phyloP scores from a whole-genome alignment of 2,329 filamentous ascomycete genomes.

The Ophiostoma quercus region DNA sequence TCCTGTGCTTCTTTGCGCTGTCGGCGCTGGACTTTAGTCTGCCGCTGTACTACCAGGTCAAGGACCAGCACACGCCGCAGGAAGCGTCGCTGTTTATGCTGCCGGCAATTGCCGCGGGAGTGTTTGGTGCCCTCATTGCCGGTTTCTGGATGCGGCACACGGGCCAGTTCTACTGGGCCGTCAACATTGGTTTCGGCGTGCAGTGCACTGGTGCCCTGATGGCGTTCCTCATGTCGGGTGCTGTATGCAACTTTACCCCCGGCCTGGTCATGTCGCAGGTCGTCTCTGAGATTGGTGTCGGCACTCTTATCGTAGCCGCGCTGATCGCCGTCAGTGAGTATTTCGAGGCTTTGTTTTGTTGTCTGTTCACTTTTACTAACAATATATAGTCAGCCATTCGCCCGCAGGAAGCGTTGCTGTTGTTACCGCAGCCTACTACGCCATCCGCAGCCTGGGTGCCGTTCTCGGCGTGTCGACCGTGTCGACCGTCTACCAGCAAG shows the following conservation, averaged over 20 bases:
- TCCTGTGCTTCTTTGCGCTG: slow-evolving; percentile 28
- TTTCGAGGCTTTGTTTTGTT: not conserved
- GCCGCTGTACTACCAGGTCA: slow-evolving; percentile 51
- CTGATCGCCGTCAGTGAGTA: slow-evolving; percentile 11
- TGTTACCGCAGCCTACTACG: slow-evolving; percentile 10
- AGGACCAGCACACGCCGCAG: slow-evolving; percentile 7
- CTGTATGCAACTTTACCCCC: not conserved
- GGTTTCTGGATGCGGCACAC: slow-evolving; percentile 14
- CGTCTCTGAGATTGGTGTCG: not conserved
- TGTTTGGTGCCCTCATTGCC: not conserved
- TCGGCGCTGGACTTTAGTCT: slow-evolving; percentile 42
- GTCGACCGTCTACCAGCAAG: slow-evolving; percentile 3
- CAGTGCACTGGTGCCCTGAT: not conserved
- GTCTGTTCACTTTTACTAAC: not conserved
- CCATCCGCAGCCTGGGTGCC: not conserved
- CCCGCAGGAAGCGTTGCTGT: not conserved
- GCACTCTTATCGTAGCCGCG: not conserved
- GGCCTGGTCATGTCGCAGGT: not conserved
- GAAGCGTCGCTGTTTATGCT: slow-evolving; percentile 12
- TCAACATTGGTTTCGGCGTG: not conserved
- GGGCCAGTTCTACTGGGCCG: slow-evolving; percentile 8
- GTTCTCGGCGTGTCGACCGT: slow-evolving; percentile 2
- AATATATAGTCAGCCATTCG: not conserved
- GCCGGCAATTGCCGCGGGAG: not conserved
- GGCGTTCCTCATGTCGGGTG: slow-evolving; percentile 4